A percentile compares a stretch with the other conserved stretches of the same genome.
Conservation (phyloP, 345 rosid genomes). For the Boechera divaricarpa region DNA sequence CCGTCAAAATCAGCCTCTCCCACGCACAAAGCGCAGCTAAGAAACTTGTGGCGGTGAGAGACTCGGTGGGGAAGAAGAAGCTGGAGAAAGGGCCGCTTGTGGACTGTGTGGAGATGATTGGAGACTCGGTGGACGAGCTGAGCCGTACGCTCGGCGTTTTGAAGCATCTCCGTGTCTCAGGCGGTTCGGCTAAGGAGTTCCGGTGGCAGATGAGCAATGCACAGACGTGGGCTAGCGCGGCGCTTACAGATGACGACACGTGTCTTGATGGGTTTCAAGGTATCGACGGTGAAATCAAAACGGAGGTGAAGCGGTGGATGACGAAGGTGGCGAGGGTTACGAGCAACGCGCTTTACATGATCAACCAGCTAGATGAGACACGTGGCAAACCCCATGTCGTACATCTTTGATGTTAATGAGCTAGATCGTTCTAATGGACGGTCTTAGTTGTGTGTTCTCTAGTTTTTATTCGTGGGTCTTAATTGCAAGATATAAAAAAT, state of each 20-base stretch:
- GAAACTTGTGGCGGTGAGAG: slow-evolving; percentile 45
- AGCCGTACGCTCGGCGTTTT: slow-evolving; percentile 58
- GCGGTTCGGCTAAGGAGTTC: slow-evolving; percentile 50
- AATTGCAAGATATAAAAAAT: background rate
- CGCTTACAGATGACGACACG: slow-evolving; percentile 83
- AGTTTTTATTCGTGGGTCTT: slow-evolving; percentile 6
- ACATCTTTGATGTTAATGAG: slow-evolving; percentile 34
- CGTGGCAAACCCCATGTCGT: slow-evolving; percentile 41
- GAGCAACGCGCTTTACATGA: slow-evolving; percentile 86
- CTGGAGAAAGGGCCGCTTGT: slow-evolving; percentile 57
- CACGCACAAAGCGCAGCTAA: slow-evolving; percentile 50
- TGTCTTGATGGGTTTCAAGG: slow-evolving; percentile 83
- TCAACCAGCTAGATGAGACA: slow-evolving; percentile 59
- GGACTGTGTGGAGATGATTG: slow-evolving; percentile 82
- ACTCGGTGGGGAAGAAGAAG: slow-evolving; percentile 33
- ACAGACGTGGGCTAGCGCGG: slow-evolving; percentile 89
- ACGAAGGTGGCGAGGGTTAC: slow-evolving; percentile 70
- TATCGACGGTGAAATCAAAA: slow-evolving; percentile 50
- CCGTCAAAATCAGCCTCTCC: slow-evolving; percentile 66
- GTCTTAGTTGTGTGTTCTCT: slow-evolving; percentile 25
- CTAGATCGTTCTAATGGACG: slow-evolving; percentile 22
- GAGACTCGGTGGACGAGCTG: slow-evolving; percentile 72
- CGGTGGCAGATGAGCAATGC: slow-evolving; percentile 75
- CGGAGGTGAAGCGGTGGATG: slow-evolving; percentile 58
- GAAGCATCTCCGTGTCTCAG: slow-evolving; percentile 51